phyloP scores from a whole-genome alignment of 2,329 filamentous ascomycete genomes.

The Aulographum hederae region DNA sequence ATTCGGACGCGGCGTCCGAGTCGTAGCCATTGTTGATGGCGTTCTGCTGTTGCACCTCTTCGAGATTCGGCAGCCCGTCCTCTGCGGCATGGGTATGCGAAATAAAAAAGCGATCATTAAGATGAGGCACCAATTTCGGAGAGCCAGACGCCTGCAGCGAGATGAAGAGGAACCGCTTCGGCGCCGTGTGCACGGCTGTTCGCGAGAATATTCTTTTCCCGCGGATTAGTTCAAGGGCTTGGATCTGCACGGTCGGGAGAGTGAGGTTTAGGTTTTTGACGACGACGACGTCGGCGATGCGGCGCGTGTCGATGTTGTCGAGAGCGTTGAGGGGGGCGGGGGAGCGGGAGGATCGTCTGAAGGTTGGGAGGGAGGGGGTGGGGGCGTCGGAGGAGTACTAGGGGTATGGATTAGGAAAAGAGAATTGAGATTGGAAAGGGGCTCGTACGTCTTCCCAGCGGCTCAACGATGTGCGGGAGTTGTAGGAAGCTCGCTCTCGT shows the following conservation, averaged over 20 bases:
- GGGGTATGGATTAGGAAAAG: too few relatives aligned
- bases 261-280: constrained; percentile 63
- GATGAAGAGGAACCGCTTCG: constrained; percentile 63
- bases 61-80: constrained; percentile 58
- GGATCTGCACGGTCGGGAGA: constrained; percentile 62
- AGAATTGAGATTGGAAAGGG: too few relatives aligned
- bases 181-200: constrained; percentile 54
- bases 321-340: too few relatives aligned
- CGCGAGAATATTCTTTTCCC: constrained; percentile 61
- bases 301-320: too few relatives aligned
- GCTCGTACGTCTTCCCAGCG: too few relatives aligned
- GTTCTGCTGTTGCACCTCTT: constrained; percentile 29
- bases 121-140: constrained; percentile 20
- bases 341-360: too few relatives aligned
- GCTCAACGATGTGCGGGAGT: too few relatives aligned
- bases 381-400: too few relatives aligned
- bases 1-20: too few relatives aligned
- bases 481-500: too few relatives aligned
- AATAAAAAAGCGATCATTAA: constrained; percentile 72
- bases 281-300: constrained; percentile 73
- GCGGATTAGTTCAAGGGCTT: constrained; percentile 59
- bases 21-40: not conserved
- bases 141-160: constrained; percentile 32
- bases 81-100: constrained; percentile 64
- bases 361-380: too few relatives aligned